Evolutionary conservation across 192 early-diverging fungal genomes (phyloP), one percentile per base, ranked within the genome.

Genomic region (Backusella sp.): DNA sequence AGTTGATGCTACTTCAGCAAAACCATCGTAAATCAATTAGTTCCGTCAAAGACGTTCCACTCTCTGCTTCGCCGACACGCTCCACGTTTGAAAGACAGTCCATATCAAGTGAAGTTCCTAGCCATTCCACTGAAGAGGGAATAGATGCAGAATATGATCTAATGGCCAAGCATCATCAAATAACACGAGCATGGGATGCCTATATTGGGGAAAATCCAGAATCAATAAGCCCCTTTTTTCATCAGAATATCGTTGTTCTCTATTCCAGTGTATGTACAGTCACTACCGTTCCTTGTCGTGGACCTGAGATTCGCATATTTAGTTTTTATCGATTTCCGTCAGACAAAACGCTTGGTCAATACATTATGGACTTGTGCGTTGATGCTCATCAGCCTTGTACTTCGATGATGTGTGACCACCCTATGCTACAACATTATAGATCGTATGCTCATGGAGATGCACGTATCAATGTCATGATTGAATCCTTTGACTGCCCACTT

Each of bases 291-390:
- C 91, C 89, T 11, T 95, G 93, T 39, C 85, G 82, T 19, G 86
- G 91, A 1, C 94, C 96, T 1, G 88, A 91, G 70, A 86, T 92
- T 73, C 93, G 94, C 32, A 67, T 92, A 46, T 93, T 99, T 75
- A 89, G 93, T 49, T 96, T 93, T 53, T 99, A 96, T 69, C 84
- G 88, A 42, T 72, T 84, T 39, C 87, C 91, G 26, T 90, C 91
- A 2, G 98, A 99, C 80, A 87, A 94, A 56, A 94, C 95, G 0
- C 83, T 99, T 5, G 96, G 96, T 8, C 90, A 93, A 80, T 98
- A 95, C 75, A 80, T 99, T 19, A 92, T 95, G 72, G 91, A 94
- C 39, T 85, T 95, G 39, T 95, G 90, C 84, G 89, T 86, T 81
- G 89, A 93, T 23, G 86, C 93, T 28, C 82, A 86, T 14, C 79